Base-by-base conservation (phyloP, 345 rosid genomes). In the Abelmoschus esculentus region DNA sequence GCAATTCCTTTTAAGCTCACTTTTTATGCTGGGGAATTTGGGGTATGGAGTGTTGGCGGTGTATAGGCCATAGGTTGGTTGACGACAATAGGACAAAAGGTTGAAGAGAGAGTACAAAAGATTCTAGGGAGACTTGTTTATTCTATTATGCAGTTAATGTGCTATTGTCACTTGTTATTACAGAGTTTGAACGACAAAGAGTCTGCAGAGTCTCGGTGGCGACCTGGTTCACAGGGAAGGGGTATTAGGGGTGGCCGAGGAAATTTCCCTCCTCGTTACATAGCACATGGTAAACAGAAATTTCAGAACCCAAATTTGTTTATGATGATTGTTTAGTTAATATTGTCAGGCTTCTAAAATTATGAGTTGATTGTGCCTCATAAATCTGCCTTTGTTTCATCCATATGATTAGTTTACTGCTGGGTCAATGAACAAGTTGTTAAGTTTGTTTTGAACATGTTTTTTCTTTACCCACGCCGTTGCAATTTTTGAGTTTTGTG, bases 121-220 rank as follows among this genome's bases (percentile, higher is more conserved):
- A 18, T 65, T 44, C 36, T 6, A 65, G 38, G 56, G 13, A 46
- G 44, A 32, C 75, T 12, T 49, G 31, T 19, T 65, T 74, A 36
- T 65, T 74, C 36, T 66, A 28, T 57, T 77, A 66, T 68, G 32
- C 9, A 67, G 75, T 57, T 56, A 12, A 42, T 47, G 2, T 56
- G 42, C 42, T 10, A 56, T 68, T 19, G 6, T 49, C 65, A 2
- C 70, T 72, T 42, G 32, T 65, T 76, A 5, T 46, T 76, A 70
- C 91, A 89, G 97, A 84, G 52, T 74, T 57, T 36, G 70, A 82
- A 73, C 80, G 85, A 72, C 83, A 87, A 77, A 86, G 97, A 86
- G 79, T 70, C 88, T 64, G 82, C 83, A 54, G 98, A 90, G 75
- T 19, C 96, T 73, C 89, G 80, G 58, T 78, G 93, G 96, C 86